phyloP scores from a whole-genome alignment of 164 flowering plant species.

The Aristolochia californica region DNA sequence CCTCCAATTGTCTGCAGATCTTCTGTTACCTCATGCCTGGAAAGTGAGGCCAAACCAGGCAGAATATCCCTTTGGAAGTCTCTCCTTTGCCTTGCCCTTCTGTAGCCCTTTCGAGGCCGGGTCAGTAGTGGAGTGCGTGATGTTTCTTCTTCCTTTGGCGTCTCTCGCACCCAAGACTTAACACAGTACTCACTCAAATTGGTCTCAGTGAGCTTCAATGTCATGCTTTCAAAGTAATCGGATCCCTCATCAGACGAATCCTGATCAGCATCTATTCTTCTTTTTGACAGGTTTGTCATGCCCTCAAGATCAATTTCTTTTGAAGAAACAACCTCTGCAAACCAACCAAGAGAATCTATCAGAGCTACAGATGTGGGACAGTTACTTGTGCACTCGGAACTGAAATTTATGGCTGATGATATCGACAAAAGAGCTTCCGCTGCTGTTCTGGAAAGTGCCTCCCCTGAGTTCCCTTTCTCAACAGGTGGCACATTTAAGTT shows the following conservation, averaged over 20 bases:
- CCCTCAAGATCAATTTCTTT: constrained; percentile 13
- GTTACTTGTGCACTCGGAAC: constrained; percentile 3
- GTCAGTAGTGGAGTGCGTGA: constrained; percentile 15
- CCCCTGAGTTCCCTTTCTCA: constrained; percentile 4
- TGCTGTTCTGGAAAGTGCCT: constrained; percentile 23
- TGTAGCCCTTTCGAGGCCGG: constrained; percentile 55
- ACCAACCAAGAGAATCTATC: constrained; percentile 36
- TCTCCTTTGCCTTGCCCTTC: constrained; percentile 81
- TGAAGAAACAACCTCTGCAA: constrained; percentile 41
- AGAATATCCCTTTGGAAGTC: constrained; percentile 96
- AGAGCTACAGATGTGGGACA: constrained; percentile 9
- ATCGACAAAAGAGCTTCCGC: constrained; percentile 51
- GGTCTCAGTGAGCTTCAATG: constrained; percentile 49
- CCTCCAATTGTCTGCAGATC: constrained; percentile 69
- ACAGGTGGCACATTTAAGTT: constrained; percentile 3
- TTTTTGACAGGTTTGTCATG: neutral
- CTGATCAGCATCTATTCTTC: constrained; percentile 1
- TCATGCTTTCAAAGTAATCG: constrained; percentile 81
- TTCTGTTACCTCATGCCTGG: constrained; percentile 90
- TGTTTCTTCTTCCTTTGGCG: constrained; percentile 32
- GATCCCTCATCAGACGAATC: constrained; percentile 19
- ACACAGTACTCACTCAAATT: constrained; percentile 57
- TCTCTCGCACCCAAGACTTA: constrained; percentile 35
- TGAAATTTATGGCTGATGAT: constrained; percentile 17
- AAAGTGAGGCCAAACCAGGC: constrained; percentile 72